Percentiles rank a stretch among this genome's conserved stretches.
phyloP scores from a whole-genome alignment of 2,329 filamentous ascomycete genomes.

The Harringtonia lauricola region DNA sequence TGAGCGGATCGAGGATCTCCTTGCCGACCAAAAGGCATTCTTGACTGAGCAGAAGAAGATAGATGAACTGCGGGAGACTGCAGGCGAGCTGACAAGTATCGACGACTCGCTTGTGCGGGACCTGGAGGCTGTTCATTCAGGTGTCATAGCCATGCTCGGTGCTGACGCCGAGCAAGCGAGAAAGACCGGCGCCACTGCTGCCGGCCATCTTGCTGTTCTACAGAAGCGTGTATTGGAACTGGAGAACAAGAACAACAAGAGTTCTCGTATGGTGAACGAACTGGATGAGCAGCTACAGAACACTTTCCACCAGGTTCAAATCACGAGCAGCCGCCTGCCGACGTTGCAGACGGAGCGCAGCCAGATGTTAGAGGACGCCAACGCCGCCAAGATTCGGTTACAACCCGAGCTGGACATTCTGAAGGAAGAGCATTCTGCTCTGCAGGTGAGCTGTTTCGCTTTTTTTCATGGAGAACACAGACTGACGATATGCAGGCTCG shows the following conservation, averaged over 20 bases:
- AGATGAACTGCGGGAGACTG: conserved; percentile 42
- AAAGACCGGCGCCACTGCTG: conserved; percentile 34
- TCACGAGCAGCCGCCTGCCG: conserved; percentile 75
- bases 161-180: conserved; percentile 33
- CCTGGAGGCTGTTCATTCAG: conserved; percentile 48
- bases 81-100: conserved; percentile 43
- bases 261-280: conserved; percentile 83
- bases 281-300: conserved; percentile 91
- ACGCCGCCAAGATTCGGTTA: conserved; percentile 48
- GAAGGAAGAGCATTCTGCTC: conserved; percentile 57
- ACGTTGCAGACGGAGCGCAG: conserved; percentile 66
- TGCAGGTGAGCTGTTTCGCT: conserved; percentile 52
- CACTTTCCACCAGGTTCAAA: conserved; percentile 89
- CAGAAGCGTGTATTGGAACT: conserved; percentile 55
- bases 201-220: conserved; percentile 48
- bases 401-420: conserved; percentile 59
- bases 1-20: conserved; percentile 46
- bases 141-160: conserved; percentile 41
- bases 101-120: conserved; percentile 50
- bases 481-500: conserved; percentile 41
- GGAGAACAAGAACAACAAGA: conserved; percentile 71
- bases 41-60: conserved; percentile 46
- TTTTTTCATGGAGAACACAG: neutral
- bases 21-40: conserved; percentile 49
- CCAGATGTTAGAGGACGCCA: conserved; percentile 68